Conservation (phyloP, 305 asterid genomes). For the Withania somnifera region DNA sequence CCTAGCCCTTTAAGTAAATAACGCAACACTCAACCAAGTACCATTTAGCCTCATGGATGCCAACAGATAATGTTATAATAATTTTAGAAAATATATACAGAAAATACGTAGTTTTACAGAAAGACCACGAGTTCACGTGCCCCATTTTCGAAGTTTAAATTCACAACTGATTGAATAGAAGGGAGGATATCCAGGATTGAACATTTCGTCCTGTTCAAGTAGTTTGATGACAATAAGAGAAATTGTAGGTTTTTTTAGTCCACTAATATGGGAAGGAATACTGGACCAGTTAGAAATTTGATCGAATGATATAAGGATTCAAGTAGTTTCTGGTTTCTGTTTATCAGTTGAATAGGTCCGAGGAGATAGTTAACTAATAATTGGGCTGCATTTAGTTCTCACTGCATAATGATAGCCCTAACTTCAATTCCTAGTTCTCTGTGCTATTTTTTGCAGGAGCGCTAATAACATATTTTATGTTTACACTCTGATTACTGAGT, state of each 20-base stretch:
- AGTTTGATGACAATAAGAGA: background rate
- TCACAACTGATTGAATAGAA: too few relatives aligned
- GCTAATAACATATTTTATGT: background rate
- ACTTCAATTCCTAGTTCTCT: background rate
- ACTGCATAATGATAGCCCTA: background rate
- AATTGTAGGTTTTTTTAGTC: background rate
- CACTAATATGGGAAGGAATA: background rate
- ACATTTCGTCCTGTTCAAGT: background rate
- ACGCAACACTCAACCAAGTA: too few relatives aligned
- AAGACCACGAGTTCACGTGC: too few relatives aligned
- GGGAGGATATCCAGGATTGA: background rate
- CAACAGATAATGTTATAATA: too few relatives aligned
- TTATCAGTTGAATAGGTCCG: background rate
- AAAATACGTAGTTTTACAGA: too few relatives aligned
- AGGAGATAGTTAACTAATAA: background rate
- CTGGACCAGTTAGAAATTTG: background rate
- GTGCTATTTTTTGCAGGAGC: background rate
- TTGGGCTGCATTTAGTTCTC: background rate
- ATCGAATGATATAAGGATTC: background rate
- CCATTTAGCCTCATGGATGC: too few relatives aligned
- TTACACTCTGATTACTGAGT: background rate
- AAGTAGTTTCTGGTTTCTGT: background rate
- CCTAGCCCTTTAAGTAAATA: too few relatives aligned
- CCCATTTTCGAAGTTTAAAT: too few relatives aligned
- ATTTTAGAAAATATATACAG: too few relatives aligned